Evolutionary conservation across 176 grass and related monocot species (phyloP).

Genomic region (Oryza nivara): DNA sequence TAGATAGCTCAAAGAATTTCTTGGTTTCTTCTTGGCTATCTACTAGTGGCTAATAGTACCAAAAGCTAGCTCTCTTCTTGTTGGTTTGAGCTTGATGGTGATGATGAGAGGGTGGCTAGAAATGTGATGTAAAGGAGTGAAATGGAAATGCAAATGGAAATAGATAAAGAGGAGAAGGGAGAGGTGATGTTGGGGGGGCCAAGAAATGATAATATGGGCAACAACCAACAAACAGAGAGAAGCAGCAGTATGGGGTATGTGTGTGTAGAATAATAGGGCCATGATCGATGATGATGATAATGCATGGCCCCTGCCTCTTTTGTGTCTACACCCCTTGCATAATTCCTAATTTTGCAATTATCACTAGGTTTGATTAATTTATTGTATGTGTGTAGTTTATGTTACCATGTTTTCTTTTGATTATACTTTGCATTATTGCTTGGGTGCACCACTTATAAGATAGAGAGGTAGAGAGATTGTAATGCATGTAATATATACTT

Average conservation of each 20-base stretch:
- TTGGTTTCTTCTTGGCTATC: not conserved
- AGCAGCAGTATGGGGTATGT: conserved; percentile 9
- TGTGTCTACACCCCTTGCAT: not conserved
- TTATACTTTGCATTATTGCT: too few species aligned
- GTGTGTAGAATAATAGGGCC: conserved; percentile 47
- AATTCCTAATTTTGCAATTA: not conserved
- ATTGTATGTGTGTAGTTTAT: too few species aligned
- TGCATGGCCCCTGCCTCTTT: conserved; percentile 31
- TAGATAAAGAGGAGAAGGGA: conserved; percentile 24
- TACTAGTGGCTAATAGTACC: not conserved
- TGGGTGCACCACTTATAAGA: too few species aligned
- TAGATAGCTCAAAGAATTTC: not conserved
- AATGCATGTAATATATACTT: too few species aligned
- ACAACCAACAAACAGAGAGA: not conserved
- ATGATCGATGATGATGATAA: conserved; percentile 42
- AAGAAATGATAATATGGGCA: conserved; percentile 47
- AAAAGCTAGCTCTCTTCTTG: not conserved
- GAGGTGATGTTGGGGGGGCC: not conserved
- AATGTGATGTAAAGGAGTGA: conserved; percentile 30
- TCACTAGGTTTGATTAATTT: not conserved
- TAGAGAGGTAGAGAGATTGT: too few species aligned
- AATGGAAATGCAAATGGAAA: conserved; percentile 26
- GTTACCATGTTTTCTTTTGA: too few species aligned
- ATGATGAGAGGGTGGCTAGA: not conserved
- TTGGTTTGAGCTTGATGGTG: not conserved